Conservation (phyloP, 1,284 basidiomycete genomes). For the Cerrena zonata region DNA sequence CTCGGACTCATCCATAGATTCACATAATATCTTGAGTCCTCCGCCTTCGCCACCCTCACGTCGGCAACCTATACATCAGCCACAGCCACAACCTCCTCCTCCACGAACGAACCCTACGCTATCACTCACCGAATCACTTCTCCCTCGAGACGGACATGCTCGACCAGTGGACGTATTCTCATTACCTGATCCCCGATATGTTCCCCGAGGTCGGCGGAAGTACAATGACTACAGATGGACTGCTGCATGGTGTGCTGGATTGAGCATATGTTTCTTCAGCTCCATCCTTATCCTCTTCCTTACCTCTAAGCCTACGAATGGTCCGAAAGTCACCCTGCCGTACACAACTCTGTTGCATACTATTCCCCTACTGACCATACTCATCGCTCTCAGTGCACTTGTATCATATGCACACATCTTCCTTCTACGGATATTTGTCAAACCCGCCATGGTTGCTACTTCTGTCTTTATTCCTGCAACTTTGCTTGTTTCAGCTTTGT, state of each 20-base stretch:
- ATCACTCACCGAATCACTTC: constrained; percentile 65
- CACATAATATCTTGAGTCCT: constrained; percentile 32
- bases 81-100: constrained; percentile 19
- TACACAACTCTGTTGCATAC: constrained; percentile 78
- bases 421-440: constrained; percentile 71
- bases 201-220: constrained; percentile 54
- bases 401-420: constrained; percentile 75
- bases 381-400: constrained; percentile 67
- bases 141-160: constrained; percentile 59
- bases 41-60: constrained; percentile 19
- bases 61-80: constrained; percentile 8
- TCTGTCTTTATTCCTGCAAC: constrained; percentile 77
- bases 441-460: constrained; percentile 77
- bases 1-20: constrained; percentile 43
- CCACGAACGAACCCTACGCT: constrained; percentile 42
- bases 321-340: constrained; percentile 40
- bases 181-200: constrained; percentile 65
- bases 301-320: constrained; percentile 34
- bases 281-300: constrained; percentile 61
- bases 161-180: constrained; percentile 65
- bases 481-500: constrained; percentile 75
- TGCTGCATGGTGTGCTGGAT: constrained; percentile 54
- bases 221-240: constrained; percentile 70
- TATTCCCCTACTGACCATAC: constrained; percentile 75
- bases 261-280: constrained; percentile 55